A percentile compares a stretch with the other conserved stretches of the same genome.
Evolutionary conservation across 352 stramenopile species (phyloP).

Genomic region (Globisporangium okanoganense): DNA sequence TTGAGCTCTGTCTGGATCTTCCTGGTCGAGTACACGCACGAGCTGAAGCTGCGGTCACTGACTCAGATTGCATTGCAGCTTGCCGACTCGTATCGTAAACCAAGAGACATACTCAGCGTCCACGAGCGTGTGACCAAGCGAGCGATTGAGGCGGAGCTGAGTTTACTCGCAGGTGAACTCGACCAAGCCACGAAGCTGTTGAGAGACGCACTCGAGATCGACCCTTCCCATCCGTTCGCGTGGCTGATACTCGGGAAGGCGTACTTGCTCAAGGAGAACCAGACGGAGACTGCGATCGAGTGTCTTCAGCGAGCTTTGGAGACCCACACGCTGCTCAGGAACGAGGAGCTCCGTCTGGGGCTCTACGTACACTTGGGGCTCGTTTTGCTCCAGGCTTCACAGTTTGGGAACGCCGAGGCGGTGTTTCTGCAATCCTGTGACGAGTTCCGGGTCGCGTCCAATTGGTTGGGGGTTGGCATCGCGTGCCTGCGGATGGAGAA

Average conservation of each 20-base stretch:
- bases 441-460: constrained; percentile 64
- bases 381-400: constrained; percentile 57
- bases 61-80: constrained; percentile 34
- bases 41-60: constrained; percentile 36
- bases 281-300: constrained; percentile 38
- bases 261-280: constrained; percentile 39
- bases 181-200: constrained; percentile 32
- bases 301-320: constrained; percentile 49
- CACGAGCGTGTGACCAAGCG: constrained; percentile 52
- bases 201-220: constrained; percentile 56
- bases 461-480: constrained; percentile 80
- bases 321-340: constrained; percentile 22
- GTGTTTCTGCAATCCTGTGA: constrained; percentile 55
- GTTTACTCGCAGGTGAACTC: constrained; percentile 21
- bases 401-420: constrained; percentile 45
- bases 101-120: constrained; percentile 34
- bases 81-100: constrained; percentile 24
- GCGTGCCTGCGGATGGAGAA: constrained; percentile 59
- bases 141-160: constrained; percentile 42
- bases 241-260: constrained; percentile 56
- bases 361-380: constrained; percentile 59
- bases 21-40: constrained; percentile 40
- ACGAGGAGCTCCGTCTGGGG: constrained; percentile 32
- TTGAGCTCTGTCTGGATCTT: constrained; percentile 59
- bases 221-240: constrained; percentile 41